phyloP scores from a whole-genome alignment of 345 rosid genomes.

The Euphorbia tirucalli region DNA sequence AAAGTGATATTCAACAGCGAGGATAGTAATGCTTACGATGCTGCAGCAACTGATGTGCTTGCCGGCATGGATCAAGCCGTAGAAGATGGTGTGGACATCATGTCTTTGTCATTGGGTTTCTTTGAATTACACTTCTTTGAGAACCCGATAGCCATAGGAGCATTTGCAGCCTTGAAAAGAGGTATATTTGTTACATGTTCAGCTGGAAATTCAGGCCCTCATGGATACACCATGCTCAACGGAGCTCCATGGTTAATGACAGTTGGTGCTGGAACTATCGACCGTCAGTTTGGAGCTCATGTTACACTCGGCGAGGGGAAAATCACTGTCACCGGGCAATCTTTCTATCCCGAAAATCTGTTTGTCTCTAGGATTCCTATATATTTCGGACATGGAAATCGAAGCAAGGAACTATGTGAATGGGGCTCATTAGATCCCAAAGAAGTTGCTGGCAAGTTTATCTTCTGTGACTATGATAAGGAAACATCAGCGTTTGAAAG shows the following conservation, averaged over 20 bases:
- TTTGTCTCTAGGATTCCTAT: constrained; percentile 28
- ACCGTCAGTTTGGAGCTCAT: constrained; percentile 29
- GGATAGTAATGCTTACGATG: constrained; percentile 12
- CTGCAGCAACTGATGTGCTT: constrained; percentile 39
- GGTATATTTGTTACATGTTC: constrained; percentile 52
- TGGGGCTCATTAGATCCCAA: constrained; percentile 24
- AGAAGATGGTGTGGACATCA: constrained; percentile 46
- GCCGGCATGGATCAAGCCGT: constrained; percentile 59
- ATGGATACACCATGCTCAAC: constrained; percentile 35
- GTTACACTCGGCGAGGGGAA: constrained; percentile 24
- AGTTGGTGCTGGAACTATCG: constrained; percentile 41
- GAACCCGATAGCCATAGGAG: constrained; percentile 52
- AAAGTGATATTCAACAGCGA: constrained; percentile 34
- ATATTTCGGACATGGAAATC: constrained; percentile 40
- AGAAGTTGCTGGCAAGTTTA: constrained; percentile 36
- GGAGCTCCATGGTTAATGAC: constrained; percentile 50
- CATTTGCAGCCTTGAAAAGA: constrained; percentile 48
- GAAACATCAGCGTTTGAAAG: constrained; percentile 12
- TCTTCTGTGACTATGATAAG: constrained; percentile 35
- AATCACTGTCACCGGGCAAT: constrained; percentile 27
- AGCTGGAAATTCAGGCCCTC: constrained; percentile 46
- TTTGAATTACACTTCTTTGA: constrained; percentile 33
- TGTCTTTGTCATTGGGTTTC: constrained; percentile 42
- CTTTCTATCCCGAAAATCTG: constrained; percentile 37
- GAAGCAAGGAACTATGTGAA: constrained; percentile 39